A percentile compares a stretch with the other conserved stretches of the same genome.
Conservation (phyloP, 106 monocot species). For the Cymbidium sinense region DNA sequence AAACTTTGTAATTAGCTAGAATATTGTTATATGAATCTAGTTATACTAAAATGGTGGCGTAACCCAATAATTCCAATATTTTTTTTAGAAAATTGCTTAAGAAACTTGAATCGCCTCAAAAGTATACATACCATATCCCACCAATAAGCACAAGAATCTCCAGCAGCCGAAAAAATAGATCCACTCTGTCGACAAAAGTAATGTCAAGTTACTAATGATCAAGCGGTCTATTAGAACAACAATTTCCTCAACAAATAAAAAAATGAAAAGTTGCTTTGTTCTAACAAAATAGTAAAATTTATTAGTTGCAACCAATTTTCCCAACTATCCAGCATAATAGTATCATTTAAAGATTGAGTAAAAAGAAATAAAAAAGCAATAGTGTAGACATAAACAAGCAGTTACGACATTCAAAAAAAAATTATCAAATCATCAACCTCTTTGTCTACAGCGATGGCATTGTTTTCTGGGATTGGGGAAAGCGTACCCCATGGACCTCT, state of each 20-base stretch:
- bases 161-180: conserved; percentile 79
- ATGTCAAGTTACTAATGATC: neutral
- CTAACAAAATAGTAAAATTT: neutral
- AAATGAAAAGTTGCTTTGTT: neutral
- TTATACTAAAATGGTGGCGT: neutral
- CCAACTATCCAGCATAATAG: neutral
- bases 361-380: neutral
- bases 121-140: conserved; percentile 91
- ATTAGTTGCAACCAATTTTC: neutral
- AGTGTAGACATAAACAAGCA: neutral
- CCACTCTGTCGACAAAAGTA: conserved; percentile 55
- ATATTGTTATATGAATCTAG: neutral
- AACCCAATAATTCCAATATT: neutral
- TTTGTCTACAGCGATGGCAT: conserved; percentile 74
- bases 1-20: neutral
- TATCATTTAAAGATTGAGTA: neutral
- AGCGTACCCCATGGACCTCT: conserved; percentile 93
- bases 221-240: neutral
- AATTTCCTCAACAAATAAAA: neutral
- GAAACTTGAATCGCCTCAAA: neutral
- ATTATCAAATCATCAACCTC: conserved; percentile 31
- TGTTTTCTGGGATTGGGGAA: conserved; percentile 92
- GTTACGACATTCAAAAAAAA: neutral
- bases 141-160: conserved; percentile 87
- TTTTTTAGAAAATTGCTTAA: neutral